These are phyloP conservation scores for Arthroderma sp. DNA, from an alignment of 2,329 filamentous ascomycete genomes.

Conservation along the genomic window DNA sequence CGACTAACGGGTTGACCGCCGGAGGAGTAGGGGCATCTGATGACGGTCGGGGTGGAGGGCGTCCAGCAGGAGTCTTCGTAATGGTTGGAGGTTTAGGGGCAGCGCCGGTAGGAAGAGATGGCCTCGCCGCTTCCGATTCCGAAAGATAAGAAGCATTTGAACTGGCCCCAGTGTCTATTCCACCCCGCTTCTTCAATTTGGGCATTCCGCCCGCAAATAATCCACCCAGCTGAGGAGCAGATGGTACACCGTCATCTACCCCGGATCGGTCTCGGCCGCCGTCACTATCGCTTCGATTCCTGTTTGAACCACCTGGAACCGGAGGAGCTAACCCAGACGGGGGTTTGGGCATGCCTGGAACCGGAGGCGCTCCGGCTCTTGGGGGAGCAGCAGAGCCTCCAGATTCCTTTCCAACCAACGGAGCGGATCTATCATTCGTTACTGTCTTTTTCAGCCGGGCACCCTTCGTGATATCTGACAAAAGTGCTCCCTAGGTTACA, in stretches of 20 bases:
- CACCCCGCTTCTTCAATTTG: conserved; percentile 80
- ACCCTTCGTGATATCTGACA: conserved; percentile 80
- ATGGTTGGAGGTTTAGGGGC: conserved; percentile 45
- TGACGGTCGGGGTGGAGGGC: conserved; percentile 35
- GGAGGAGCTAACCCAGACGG: conserved; percentile 59
- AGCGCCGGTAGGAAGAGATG: conserved; percentile 39
- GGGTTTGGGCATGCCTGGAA: conserved; percentile 52
- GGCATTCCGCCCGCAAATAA: conserved; percentile 92
- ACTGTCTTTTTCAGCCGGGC: conserved; percentile 67
- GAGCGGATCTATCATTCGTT: conserved; percentile 85
- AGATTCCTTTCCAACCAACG: conserved; percentile 47
- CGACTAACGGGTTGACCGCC: conserved; percentile 39
- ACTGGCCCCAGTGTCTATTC: conserved; percentile 62
- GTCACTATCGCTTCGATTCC: conserved; percentile 77
- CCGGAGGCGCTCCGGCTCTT: conserved; percentile 63
- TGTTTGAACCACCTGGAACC: conserved; percentile 44
- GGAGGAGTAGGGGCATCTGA: conserved; percentile 36
- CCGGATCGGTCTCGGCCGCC: conserved; percentile 32
- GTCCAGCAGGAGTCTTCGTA: conserved; percentile 41
- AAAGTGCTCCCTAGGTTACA: conserved; percentile 57
- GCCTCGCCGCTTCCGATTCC: conserved; percentile 56
- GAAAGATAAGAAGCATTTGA: conserved; percentile 62
- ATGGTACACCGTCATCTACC: conserved; percentile 35
- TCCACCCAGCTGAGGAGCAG: conserved; percentile 70
- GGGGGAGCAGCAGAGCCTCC: conserved; percentile 47